Conservation (phyloP, 495 filamentous ascomycete genomes). For the Penicillium cinerascens region DNA sequence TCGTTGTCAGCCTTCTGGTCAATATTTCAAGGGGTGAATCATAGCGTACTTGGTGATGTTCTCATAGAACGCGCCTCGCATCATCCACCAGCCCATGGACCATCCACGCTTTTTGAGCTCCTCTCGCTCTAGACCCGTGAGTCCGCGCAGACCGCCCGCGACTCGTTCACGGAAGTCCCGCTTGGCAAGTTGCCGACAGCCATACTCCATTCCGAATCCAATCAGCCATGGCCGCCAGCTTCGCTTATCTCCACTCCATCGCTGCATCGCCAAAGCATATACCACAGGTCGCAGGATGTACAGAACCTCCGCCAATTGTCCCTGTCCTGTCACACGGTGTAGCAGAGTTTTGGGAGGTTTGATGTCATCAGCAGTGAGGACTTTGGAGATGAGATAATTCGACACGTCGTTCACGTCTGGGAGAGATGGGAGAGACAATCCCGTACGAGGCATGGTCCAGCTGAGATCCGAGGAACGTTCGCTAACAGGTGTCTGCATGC, state of each 20-base stretch:
- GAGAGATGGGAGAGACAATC: slow-evolving; percentile 73
- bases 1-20: slow-evolving; percentile 27
- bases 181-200: slow-evolving; percentile 77
- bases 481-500: slow-evolving; percentile 45
- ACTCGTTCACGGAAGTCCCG: slow-evolving; percentile 63
- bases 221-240: slow-evolving; percentile 89
- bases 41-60: slow-evolving; percentile 71
- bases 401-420: slow-evolving; percentile 77
- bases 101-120: slow-evolving; percentile 82
- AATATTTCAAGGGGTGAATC: background rate
- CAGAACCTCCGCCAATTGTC: slow-evolving; percentile 78
- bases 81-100: slow-evolving; percentile 89
- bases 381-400: slow-evolving; percentile 82
- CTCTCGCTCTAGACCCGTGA: slow-evolving; percentile 83
- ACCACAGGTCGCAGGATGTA: slow-evolving; percentile 87
- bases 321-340: slow-evolving; percentile 63
- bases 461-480: slow-evolving; percentile 47
- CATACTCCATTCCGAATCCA: slow-evolving; percentile 82
- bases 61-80: slow-evolving; percentile 95
- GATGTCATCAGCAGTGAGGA: slow-evolving; percentile 93
- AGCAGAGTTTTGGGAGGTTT: slow-evolving; percentile 81
- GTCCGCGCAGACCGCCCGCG: slow-evolving; percentile 61
- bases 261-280: slow-evolving; percentile 82
- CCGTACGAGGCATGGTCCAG: slow-evolving; percentile 96
- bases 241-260: slow-evolving; percentile 55